Conservation (phyloP, 1,284 basidiomycete species). For the Trametes pubescens region DNA sequence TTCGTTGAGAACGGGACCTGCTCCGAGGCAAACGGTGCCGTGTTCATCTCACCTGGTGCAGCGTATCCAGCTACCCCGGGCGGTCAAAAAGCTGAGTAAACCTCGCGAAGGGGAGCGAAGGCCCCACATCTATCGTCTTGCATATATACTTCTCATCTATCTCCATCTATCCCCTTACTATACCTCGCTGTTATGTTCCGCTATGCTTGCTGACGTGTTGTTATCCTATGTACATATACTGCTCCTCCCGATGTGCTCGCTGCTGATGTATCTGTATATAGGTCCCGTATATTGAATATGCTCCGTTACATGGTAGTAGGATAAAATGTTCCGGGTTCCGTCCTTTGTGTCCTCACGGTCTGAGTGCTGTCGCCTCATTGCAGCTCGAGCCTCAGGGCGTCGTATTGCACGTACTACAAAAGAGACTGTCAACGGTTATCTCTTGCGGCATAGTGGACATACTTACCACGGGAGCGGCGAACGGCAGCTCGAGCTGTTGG, state of each 20-base stretch:
- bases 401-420: constrained; percentile 33
- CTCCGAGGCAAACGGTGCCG: no score
- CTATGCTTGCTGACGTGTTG: constrained; percentile 1
- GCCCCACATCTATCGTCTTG: background rate
- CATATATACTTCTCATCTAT: background rate
- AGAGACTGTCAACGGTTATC: background rate
- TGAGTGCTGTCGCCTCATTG: background rate
- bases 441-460: background rate
- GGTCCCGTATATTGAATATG: background rate
- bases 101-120: no score
- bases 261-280: constrained; percentile 11
- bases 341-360: no score
- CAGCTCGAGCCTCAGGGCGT: constrained; percentile 31
- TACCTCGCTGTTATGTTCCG: constrained; percentile 8
- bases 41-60: no score
- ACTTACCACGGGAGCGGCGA: constrained; percentile 32
- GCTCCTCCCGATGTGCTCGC: background rate
- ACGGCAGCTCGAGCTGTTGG: constrained; percentile 27
- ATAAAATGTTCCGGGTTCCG: no score
- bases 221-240: background rate
- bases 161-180: background rate
- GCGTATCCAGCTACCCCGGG: no score
- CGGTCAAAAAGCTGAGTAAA: no score
- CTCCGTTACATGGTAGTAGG: background rate
- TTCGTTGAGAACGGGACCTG: no score